Evolutionary conservation across 805 yeast genomes (phyloP).

Genomic region (Tetrapisispora pingtungensis): DNA sequence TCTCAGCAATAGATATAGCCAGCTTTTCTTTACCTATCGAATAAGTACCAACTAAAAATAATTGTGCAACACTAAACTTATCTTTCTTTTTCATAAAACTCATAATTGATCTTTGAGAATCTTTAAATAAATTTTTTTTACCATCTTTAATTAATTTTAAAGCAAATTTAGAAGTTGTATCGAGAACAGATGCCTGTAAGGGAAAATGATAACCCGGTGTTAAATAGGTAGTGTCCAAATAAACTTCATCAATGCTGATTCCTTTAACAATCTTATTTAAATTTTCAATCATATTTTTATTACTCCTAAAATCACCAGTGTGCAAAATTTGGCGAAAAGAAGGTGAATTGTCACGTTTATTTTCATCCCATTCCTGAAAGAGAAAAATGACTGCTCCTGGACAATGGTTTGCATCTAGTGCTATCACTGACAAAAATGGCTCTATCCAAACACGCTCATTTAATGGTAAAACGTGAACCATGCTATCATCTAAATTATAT

Average conservation of each 20-base stretch:
- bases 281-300: constrained; percentile 36
- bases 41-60: constrained; percentile 67
- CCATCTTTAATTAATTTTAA: constrained; percentile 30
- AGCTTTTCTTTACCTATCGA: constrained; percentile 87
- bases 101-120: constrained; percentile 25
- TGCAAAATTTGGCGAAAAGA: constrained; percentile 39
- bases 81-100: constrained; percentile 6
- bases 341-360: not conserved
- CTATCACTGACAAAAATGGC: constrained; percentile 43
- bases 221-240: constrained; percentile 86
- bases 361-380: constrained; percentile 37
- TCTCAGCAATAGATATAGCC: constrained; percentile 55
- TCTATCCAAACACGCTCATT: constrained; percentile 32
- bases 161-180: constrained; percentile 46
- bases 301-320: constrained; percentile 89
- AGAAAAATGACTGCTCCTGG: constrained; percentile 87
- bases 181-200: constrained; percentile 58
- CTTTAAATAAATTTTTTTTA: constrained; percentile 12
- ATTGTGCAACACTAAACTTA: constrained; percentile 2
- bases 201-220: constrained; percentile 71
- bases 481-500: constrained; percentile 38
- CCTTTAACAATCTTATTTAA: constrained; percentile 5
- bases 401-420: constrained; percentile 87
- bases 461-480: constrained; percentile 35
- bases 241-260: constrained; percentile 45